Conservation (phyloP, 2,329 filamentous ascomycete species). For the Talaromyces funiculosus region DNA sequence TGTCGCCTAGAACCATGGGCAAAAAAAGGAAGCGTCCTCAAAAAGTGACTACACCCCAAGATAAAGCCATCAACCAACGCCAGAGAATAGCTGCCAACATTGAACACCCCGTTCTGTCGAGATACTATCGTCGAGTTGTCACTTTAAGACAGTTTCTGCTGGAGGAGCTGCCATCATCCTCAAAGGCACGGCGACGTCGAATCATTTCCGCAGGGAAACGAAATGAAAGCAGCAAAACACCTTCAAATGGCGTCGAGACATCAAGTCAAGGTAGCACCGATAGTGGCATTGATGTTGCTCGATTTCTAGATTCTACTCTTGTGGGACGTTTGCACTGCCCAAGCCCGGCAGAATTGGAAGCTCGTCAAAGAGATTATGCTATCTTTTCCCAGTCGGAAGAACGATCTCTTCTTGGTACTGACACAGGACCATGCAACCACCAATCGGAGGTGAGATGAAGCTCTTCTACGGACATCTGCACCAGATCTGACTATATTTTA, state of each 20-base stretch:
- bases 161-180: slow-evolving; percentile 59
- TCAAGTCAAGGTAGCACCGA: background rate
- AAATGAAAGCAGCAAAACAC: background rate
- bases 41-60: slow-evolving; percentile 17
- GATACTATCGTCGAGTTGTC: slow-evolving; percentile 61
- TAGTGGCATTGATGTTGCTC: slow-evolving; percentile 35
- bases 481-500: background rate
- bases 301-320: slow-evolving; percentile 63
- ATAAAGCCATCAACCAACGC: slow-evolving; percentile 6
- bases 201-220: slow-evolving; percentile 32
- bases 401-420: slow-evolving; percentile 31
- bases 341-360: slow-evolving; percentile 24
- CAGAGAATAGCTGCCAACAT: background rate
- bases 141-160: slow-evolving; percentile 68
- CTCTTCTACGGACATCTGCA: slow-evolving; percentile 16
- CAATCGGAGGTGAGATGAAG: slow-evolving; percentile 53
- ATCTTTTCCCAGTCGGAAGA: slow-evolving; percentile 59
- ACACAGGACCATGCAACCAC: slow-evolving; percentile 43
- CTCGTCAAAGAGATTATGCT: slow-evolving; percentile 52
- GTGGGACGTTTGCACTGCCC: slow-evolving; percentile 50
- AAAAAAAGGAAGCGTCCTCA: slow-evolving; percentile 40
- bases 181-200: slow-evolving; percentile 49
- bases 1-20: slow-evolving; percentile 25
- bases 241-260: background rate
- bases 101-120: slow-evolving; percentile 58